Evolutionary conservation across 164 flowering plant genomes (phyloP).

Genomic region (Sextonia rubra): DNA sequence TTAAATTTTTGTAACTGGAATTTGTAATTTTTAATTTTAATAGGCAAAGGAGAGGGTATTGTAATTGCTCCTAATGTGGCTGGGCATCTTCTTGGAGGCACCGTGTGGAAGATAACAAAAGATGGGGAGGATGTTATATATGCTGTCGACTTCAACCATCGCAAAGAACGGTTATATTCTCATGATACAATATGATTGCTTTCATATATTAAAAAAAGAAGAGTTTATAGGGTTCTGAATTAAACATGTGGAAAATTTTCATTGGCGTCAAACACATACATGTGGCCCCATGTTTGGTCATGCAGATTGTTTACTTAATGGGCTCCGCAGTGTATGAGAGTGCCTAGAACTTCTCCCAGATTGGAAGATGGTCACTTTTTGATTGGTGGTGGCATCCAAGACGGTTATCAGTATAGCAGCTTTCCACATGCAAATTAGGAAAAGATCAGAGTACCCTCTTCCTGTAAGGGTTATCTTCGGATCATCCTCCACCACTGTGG

Average conservation of each 20-base stretch:
- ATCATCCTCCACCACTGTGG: too few relatives aligned
- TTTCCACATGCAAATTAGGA: too few relatives aligned
- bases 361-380: too few relatives aligned
- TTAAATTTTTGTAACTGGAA: too few relatives aligned
- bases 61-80: conserved; percentile 96
- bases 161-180: conserved; percentile 72
- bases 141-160: conserved; percentile 96
- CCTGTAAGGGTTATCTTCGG: too few relatives aligned
- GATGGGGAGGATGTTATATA: conserved; percentile 98
- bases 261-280: not conserved
- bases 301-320: not conserved
- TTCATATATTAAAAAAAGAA: not conserved
- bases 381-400: too few relatives aligned
- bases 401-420: too few relatives aligned
- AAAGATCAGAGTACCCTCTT: too few relatives aligned
- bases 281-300: not conserved
- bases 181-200: not conserved
- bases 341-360: too few relatives aligned
- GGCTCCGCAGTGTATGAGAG: not conserved
- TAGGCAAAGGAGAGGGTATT: conserved; percentile 95
- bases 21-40: not conserved
- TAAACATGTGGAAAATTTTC: not conserved
- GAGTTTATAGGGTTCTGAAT: not conserved
- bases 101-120: conserved; percentile 92
- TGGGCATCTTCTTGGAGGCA: conserved; percentile 96